phyloP scores from a whole-genome alignment of 106 monocot genomes.

The Amphibolis antarctica region DNA sequence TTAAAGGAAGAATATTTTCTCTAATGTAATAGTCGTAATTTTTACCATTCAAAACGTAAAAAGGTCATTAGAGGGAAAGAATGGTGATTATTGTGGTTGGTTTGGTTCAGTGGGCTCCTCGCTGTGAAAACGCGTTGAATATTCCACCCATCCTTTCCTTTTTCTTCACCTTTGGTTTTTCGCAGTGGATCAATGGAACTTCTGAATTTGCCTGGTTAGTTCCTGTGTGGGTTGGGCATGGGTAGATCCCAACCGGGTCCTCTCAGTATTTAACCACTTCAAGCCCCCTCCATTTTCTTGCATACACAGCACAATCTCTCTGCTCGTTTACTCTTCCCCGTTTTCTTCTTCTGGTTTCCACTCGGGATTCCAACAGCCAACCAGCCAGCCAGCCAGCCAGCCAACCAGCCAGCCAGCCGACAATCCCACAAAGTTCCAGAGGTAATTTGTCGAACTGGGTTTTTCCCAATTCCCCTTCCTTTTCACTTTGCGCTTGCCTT shows the following conservation, averaged over 20 bases:
- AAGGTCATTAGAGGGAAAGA: neutral
- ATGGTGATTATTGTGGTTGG: neutral
- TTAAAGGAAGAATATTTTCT: too few relatives aligned
- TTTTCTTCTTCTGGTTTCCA: neutral
- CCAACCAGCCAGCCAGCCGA: too few relatives aligned
- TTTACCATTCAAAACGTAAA: too few relatives aligned
- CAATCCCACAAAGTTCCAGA: neutral
- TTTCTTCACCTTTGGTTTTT: too few relatives aligned
- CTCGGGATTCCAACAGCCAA: neutral
- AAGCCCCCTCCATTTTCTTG: neutral
- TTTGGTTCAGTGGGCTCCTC: neutral
- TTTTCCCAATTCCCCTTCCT: too few relatives aligned
- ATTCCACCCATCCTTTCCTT: neutral
- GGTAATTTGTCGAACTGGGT: too few relatives aligned
- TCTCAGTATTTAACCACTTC: constrained; percentile 4
- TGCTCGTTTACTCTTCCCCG: neutral
- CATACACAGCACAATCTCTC: neutral
- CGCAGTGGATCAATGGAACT: neutral
- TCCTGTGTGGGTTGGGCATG: neutral
- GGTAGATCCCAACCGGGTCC: neutral
- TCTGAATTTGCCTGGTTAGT: neutral
- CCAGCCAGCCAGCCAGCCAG: neutral
- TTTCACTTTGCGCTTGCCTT: too few relatives aligned
- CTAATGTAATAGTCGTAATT: too few relatives aligned
- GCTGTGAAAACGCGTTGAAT: constrained; percentile 1